Percentiles rank a stretch among this genome's conserved stretches.
phyloP scores from a whole-genome alignment of 148 eudicot species.

The Rheum nobile region DNA sequence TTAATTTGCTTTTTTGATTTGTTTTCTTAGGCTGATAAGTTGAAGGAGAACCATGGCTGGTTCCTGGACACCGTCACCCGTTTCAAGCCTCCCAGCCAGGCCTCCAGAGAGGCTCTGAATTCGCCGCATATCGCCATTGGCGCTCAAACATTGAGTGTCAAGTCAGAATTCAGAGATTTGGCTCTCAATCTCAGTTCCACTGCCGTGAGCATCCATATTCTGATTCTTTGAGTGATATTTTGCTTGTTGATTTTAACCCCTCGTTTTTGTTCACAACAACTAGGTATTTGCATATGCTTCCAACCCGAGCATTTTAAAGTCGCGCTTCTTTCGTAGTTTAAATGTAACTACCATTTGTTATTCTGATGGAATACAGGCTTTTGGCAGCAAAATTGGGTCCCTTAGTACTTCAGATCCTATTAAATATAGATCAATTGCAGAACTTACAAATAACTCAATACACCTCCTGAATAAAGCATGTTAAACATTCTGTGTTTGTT shows the following conservation, averaged over 20 bases:
- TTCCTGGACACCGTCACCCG: conserved; percentile 51
- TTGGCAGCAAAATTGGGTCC: background rate
- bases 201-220: conserved; percentile 32
- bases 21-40: conserved; percentile 42
- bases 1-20: background rate
- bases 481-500: background rate
- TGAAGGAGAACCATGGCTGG: conserved; percentile 69
- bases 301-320: background rate
- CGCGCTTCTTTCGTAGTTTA: background rate
- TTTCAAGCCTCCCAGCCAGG: conserved; percentile 63
- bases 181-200: conserved; percentile 65
- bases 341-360: background rate
- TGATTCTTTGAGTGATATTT: background rate
- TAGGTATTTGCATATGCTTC: background rate
- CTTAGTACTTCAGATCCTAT: background rate
- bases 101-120: conserved; percentile 70
- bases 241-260: background rate
- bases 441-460: background rate
- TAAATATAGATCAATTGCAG: background rate
- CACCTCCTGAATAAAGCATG: background rate
- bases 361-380: background rate
- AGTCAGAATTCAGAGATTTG: conserved; percentile 49
- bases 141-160: conserved; percentile 43
- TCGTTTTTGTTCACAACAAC: background rate
- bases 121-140: conserved; percentile 42